Percentiles rank a stretch among this genome's conserved stretches.
These are phyloP conservation scores for Saturnispora sekii DNA, from an alignment of 805 yeast genomes.

Conservation along the genomic window DNA sequence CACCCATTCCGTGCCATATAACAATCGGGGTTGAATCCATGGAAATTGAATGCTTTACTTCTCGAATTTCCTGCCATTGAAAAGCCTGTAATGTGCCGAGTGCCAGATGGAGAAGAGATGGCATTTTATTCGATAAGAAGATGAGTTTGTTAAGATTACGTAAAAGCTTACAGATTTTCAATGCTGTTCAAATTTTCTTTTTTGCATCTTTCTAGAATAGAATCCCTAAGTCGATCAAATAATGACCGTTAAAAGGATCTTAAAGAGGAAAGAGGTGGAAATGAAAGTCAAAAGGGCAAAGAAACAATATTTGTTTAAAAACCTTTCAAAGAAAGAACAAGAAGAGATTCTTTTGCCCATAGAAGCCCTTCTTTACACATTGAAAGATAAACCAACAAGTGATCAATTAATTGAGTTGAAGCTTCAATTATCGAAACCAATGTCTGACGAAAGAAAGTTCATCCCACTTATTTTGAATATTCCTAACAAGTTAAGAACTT, in stretches of 20 bases:
- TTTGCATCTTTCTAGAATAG: too few species aligned
- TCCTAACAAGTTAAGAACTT: constrained; percentile 38
- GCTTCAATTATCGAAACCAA: constrained; percentile 38
- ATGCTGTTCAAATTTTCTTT: too few species aligned
- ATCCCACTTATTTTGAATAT: constrained; percentile 54
- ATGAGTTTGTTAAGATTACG: neutral
- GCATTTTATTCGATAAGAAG: neutral
- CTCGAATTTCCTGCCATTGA: neutral
- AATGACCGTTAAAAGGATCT: constrained; percentile 7
- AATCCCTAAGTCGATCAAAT: neutral
- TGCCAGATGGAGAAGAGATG: neutral
- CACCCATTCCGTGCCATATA: constrained; percentile 83
- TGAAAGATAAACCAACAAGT: constrained; percentile 14
- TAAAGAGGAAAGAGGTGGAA: constrained; percentile 1
- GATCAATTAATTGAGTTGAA: constrained; percentile 32
- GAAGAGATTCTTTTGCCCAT: constrained; percentile 19
- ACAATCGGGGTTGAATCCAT: constrained; percentile 33
- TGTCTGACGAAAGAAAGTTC: constrained; percentile 36
- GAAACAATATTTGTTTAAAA: constrained; percentile 4
- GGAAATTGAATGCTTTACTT: neutral
- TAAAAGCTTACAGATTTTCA: too few species aligned
- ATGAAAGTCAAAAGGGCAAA: constrained; percentile 1
- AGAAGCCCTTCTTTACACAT: constrained; percentile 26
- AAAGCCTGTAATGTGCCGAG: neutral
- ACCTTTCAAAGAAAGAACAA: constrained; percentile 12